Evolutionary conservation across 306 rosid genomes (phyloP).

Genomic region (Herpetospermum pedunculosum): DNA sequence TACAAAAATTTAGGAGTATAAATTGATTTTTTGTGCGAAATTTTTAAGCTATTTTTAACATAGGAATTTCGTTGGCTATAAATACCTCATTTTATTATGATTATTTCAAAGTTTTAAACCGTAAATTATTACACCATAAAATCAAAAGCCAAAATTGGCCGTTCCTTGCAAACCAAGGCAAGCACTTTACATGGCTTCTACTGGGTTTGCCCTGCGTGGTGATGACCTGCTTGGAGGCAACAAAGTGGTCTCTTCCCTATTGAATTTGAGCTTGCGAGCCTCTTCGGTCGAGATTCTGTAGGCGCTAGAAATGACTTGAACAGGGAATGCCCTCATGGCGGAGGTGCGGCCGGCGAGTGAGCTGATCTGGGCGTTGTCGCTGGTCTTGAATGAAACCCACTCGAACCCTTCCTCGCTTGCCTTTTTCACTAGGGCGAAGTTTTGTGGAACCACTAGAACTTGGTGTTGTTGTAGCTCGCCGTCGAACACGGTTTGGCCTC

Average conservation of each 20-base stretch:
- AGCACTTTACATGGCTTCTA: too few relatives aligned
- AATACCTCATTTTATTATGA: too few relatives aligned
- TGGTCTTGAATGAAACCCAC: slow-evolving; percentile 49
- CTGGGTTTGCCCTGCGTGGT: too few relatives aligned
- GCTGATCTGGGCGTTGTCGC: slow-evolving; percentile 21
- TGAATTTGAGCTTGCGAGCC: slow-evolving; percentile 29
- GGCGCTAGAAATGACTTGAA: slow-evolving; percentile 25
- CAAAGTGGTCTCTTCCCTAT: slow-evolving; percentile 17
- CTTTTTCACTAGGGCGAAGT: slow-evolving; percentile 30
- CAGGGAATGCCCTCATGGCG: slow-evolving; percentile 18
- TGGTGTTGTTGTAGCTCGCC: slow-evolving; percentile 28
- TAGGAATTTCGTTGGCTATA: too few relatives aligned
- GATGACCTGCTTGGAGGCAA: slow-evolving; percentile 17
- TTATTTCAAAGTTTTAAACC: too few relatives aligned
- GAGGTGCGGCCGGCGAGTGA: slow-evolving; percentile 36
- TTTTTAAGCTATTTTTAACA: too few relatives aligned
- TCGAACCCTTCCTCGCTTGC: slow-evolving; percentile 25
- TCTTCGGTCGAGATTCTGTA: slow-evolving; percentile 22
- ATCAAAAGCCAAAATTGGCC: slow-evolving; percentile 11
- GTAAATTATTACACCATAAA: too few relatives aligned
- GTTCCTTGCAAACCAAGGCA: too few relatives aligned
- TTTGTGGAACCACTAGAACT: slow-evolving; percentile 40
- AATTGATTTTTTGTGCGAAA: too few relatives aligned
- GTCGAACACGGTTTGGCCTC: slow-evolving; percentile 31
- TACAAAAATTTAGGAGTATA: too few relatives aligned